phyloP scores from a whole-genome alignment of 2,329 filamentous ascomycete species.

The Neurospora sp. region DNA sequence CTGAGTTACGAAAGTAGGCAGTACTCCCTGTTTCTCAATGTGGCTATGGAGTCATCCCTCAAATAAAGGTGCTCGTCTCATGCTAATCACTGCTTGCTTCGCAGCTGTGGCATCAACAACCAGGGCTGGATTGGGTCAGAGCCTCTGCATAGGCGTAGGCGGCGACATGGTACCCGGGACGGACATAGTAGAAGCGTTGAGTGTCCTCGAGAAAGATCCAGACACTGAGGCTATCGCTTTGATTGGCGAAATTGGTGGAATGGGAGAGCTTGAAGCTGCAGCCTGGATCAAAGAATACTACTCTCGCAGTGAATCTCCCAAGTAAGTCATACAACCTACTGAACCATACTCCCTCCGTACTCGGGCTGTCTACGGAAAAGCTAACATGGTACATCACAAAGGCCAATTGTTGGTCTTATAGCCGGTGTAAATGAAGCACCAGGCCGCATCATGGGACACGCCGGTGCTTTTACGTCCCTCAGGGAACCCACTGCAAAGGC shows the following conservation, averaged over 20 bases:
- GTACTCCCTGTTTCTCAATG: background rate
- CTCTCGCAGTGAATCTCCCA: conserved; percentile 46
- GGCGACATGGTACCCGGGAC: conserved; percentile 69
- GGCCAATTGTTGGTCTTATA: conserved; percentile 63
- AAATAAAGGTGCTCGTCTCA: background rate
- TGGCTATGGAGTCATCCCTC: background rate
- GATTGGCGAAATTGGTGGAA: conserved; percentile 64
- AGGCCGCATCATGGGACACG: conserved; percentile 68
- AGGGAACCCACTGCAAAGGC: conserved; percentile 54
- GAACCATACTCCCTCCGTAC: background rate
- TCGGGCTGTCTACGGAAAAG: background rate
- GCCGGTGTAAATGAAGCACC: conserved; percentile 55
- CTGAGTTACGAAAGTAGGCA: conserved; percentile 56
- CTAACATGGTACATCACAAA: conserved; percentile 19
- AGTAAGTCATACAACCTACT: conserved; percentile 34
- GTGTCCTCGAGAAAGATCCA: conserved; percentile 54
- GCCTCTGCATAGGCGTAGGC: conserved; percentile 67
- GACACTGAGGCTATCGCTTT: conserved; percentile 64
- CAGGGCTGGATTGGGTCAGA: conserved; percentile 65
- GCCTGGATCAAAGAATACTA: conserved; percentile 61
- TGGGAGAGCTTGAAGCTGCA: conserved; percentile 60
- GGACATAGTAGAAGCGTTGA: conserved; percentile 60
- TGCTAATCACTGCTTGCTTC: background rate
- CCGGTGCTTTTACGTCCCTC: conserved; percentile 60
- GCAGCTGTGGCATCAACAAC: conserved; percentile 62